phyloP scores from a whole-genome alignment of 257 asterid genomes.

The Fraxinus excelsior region DNA sequence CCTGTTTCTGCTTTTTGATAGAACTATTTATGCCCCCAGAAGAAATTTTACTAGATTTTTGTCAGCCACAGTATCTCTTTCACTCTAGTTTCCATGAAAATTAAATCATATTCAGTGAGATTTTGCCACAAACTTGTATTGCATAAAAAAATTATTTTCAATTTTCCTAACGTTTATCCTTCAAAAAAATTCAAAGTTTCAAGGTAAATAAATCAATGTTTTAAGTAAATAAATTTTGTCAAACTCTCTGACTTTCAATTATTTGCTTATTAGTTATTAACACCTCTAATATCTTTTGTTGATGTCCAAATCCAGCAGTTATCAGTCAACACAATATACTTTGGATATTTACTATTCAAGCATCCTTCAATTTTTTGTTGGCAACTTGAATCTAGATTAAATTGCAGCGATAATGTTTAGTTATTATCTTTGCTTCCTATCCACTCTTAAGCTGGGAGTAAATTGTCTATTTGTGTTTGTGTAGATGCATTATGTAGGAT shows the following conservation, averaged over 20 bases:
- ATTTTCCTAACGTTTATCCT: no score
- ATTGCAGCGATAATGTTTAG: constrained; percentile 7
- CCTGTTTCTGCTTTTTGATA: neutral
- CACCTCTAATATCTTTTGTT: neutral
- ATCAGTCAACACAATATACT: constrained; percentile 7
- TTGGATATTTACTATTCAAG: neutral
- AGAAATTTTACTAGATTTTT: neutral
- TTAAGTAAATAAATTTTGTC: neutral
- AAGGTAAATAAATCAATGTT: neutral
- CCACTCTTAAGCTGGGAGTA: constrained; percentile 28
- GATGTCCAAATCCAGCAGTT: constrained; percentile 2
- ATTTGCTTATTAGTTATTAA: constrained; percentile 12
- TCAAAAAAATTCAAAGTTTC: neutral
- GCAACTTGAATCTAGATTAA: constrained; percentile 2
- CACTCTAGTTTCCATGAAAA: no score
- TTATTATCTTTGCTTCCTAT: constrained; percentile 13
- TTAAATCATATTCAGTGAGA: no score
- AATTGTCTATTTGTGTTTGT: constrained; percentile 19
- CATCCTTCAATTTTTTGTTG: neutral
- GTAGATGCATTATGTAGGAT: constrained; percentile 92
- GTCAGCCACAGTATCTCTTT: neutral
- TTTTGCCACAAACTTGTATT: no score
- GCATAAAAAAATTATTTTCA: no score
- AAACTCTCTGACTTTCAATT: neutral
- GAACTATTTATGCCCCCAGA: neutral